Percentiles rank a stretch among this genome's conserved stretches.
Conservation (phyloP, 495 filamentous ascomycete species). For the Eremomyces bilateralis region DNA sequence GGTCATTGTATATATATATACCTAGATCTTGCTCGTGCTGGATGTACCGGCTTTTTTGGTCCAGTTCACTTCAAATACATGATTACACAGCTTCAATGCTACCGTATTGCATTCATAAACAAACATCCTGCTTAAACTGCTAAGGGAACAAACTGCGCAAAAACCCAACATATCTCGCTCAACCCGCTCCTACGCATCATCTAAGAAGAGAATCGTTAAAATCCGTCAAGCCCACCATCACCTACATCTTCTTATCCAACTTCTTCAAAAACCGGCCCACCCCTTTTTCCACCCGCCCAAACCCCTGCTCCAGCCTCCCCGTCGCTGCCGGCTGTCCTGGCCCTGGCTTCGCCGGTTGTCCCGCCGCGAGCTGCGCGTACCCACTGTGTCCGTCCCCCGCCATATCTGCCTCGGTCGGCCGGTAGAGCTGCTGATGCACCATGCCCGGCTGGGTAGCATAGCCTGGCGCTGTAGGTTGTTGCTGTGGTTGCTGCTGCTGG, state of each 20-base stretch:
- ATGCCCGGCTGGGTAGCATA: slow-evolving; percentile 28
- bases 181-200: too few relatives aligned
- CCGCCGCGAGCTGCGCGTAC: slow-evolving; percentile 14
- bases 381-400: slow-evolving; percentile 12
- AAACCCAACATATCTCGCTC: too few relatives aligned
- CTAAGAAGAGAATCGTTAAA: too few relatives aligned
- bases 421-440: slow-evolving; percentile 57
- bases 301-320: slow-evolving; percentile 44
- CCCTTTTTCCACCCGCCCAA: slow-evolving; percentile 51
- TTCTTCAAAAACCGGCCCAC: slow-evolving; percentile 69
- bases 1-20: too few relatives aligned
- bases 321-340: slow-evolving; percentile 27
- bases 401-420: slow-evolving; percentile 46
- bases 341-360: slow-evolving; percentile 14
- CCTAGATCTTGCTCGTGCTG: too few relatives aligned
- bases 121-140: too few relatives aligned
- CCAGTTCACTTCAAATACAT: too few relatives aligned
- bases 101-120: too few relatives aligned
- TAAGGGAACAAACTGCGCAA: too few relatives aligned
- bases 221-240: too few relatives aligned
- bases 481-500: background rate
- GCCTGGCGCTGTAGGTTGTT: slow-evolving; percentile 10
- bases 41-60: too few relatives aligned
- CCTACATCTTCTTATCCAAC: slow-evolving; percentile 57
- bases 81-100: too few relatives aligned